Evolutionary conservation across 2,329 filamentous ascomycete genomes (phyloP).

Genomic region (Fusarium miscanthi): DNA sequence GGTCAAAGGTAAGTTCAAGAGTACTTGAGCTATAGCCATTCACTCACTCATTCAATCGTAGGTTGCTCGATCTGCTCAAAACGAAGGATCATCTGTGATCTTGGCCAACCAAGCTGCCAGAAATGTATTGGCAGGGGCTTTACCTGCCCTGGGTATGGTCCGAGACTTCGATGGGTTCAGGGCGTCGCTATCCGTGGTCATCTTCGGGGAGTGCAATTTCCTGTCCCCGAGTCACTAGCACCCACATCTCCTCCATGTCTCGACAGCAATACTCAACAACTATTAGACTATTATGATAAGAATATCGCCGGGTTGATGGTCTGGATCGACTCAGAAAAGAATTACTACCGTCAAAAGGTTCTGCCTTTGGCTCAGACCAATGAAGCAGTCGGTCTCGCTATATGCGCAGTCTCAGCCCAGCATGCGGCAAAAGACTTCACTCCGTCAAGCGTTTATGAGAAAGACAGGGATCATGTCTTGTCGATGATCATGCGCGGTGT

Average conservation of each 20-base stretch:
- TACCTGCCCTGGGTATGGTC: fast-evolving
- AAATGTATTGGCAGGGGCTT: neutral
- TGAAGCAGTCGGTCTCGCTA: neutral
- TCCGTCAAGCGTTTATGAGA: neutral
- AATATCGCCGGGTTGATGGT: neutral
- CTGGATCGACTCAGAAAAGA: neutral
- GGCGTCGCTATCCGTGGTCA: neutral
- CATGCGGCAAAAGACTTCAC: neutral
- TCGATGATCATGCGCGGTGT: neutral
- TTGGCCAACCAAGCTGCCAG: neutral
- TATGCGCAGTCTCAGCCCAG: neutral
- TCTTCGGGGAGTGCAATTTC: fast-evolving
- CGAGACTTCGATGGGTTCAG: neutral
- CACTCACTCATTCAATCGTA: fast-evolving
- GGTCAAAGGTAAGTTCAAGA: fast-evolving
- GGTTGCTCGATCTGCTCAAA: fast-evolving
- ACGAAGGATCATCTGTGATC: neutral
- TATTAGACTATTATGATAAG: neutral
- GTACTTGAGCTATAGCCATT: fast-evolving
- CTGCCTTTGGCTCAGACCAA: neutral
- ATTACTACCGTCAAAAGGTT: neutral
- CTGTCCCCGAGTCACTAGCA: fast-evolving
- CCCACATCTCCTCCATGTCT: fast-evolving
- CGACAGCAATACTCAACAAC: neutral
- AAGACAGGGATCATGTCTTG: neutral